Evolutionary conservation across 192 early-diverging fungal species (phyloP).

Genomic region (Podila verticillata): DNA sequence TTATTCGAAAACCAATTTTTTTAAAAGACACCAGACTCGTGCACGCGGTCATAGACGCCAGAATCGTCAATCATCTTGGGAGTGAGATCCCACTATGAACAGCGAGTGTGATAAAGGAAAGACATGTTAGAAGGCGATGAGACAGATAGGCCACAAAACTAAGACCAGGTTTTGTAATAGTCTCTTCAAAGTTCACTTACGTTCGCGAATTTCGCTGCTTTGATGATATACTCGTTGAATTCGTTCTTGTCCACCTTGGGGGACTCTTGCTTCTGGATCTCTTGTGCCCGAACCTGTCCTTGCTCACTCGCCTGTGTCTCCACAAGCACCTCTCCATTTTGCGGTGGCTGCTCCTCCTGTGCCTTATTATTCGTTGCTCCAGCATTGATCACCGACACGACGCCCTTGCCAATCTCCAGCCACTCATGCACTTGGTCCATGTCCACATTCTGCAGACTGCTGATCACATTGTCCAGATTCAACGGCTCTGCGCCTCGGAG

Average conservation of each 20-base stretch:
- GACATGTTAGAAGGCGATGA: not conserved
- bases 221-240: conserved; percentile 34
- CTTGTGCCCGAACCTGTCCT: not conserved
- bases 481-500: not conserved
- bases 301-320: not conserved
- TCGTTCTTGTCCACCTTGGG: conserved; percentile 2
- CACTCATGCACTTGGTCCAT: conserved; percentile 19
- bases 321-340: not conserved
- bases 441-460: conserved; percentile 4
- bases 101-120: not conserved
- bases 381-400: not conserved
- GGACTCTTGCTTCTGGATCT: not conserved
- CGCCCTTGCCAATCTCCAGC: conserved; percentile 13
- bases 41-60: not conserved
- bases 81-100: not conserved
- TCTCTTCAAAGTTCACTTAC: conserved; percentile 17
- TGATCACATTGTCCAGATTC: conserved; percentile 9
- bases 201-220: conserved; percentile 34
- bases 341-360: not conserved
- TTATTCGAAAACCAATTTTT: too few species aligned
- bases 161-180: not conserved
- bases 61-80: not conserved
- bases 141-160: not conserved
- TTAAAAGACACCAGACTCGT: not conserved
- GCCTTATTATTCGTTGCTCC: not conserved